phyloP scores from a whole-genome alignment of 2,329 filamentous ascomycete genomes.

The Septoria petroselini region DNA sequence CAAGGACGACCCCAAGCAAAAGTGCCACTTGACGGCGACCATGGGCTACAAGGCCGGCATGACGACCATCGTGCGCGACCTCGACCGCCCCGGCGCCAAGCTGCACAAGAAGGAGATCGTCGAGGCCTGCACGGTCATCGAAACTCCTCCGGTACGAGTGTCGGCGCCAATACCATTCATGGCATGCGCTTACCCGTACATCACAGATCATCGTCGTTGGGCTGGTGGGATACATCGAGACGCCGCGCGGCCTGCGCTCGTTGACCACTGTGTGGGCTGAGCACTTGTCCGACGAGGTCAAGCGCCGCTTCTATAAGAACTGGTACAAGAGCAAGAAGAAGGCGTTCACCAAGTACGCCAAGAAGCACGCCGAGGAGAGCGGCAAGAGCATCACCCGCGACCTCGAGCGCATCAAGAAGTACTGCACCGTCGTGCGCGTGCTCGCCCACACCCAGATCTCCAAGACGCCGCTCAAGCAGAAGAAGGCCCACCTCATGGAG shows the following conservation, averaged over 20 bases:
- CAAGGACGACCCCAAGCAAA: conserved; percentile 99
- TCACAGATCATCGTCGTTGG: conserved; percentile 97
- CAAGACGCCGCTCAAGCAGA: conserved; percentile 99
- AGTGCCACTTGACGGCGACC: conserved; percentile 93
- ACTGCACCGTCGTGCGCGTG: conserved; percentile 98
- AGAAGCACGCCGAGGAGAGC: conserved; percentile 96
- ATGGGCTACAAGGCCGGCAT: conserved; percentile 99
- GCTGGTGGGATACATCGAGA: conserved; percentile 99
- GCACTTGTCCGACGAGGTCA: conserved; percentile 97
- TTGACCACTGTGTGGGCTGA: conserved; percentile 99
- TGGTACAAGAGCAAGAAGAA: conserved; percentile 99
- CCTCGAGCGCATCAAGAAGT: conserved; percentile 99
- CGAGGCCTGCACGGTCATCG: conserved; percentile 82
- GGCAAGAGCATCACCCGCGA: conserved; percentile 90
- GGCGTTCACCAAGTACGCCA: conserved; percentile 99
- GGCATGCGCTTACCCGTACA: conserved; percentile 49
- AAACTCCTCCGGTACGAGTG: conserved; percentile 78
- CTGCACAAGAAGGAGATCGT: conserved; percentile 98
- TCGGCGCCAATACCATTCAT: conserved; percentile 60
- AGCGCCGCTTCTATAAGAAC: conserved; percentile 99
- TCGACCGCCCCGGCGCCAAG: conserved; percentile 98
- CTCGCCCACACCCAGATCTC: conserved; percentile 99
- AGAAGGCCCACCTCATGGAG: conserved; percentile 99
- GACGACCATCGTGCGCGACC: conserved; percentile 98
- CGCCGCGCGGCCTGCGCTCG: conserved; percentile 96